These are phyloP conservation scores for Rhodotorula toruloides DNA, from an alignment of 768 basidiomycete species.

Conservation along the genomic window DNA sequence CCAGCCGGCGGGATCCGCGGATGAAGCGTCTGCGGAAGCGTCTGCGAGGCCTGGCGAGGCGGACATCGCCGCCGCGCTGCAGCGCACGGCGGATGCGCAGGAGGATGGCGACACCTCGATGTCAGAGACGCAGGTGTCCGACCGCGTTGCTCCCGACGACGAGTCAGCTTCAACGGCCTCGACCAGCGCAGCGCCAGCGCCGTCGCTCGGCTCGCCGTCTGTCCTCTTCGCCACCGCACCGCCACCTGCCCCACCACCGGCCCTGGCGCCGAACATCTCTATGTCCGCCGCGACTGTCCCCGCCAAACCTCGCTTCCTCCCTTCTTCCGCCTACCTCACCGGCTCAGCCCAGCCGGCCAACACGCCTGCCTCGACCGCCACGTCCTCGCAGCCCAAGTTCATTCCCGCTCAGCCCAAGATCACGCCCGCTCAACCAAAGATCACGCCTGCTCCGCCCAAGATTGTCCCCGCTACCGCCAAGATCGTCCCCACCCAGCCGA, in stretches of 20 bases:
- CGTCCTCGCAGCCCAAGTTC: not conserved
- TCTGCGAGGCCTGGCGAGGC: too few relatives aligned
- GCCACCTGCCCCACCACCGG: not conserved
- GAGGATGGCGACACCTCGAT: too few relatives aligned
- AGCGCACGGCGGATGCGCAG: too few relatives aligned
- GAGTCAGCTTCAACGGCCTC: too few relatives aligned
- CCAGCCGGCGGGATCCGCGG: too few relatives aligned
- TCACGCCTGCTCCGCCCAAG: not conserved
- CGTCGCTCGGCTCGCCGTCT: too few relatives aligned
- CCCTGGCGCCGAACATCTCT: not conserved
- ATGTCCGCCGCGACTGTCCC: not conserved
- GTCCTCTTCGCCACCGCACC: not conserved
- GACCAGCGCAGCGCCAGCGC: too few relatives aligned
- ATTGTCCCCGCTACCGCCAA: not conserved
- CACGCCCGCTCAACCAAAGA: not conserved
- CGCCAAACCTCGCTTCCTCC: not conserved
- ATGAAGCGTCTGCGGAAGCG: too few relatives aligned
- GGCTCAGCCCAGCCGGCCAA: not conserved
- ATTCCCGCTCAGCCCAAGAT: not conserved
- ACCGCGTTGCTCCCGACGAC: too few relatives aligned
- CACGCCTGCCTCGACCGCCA: not conserved
- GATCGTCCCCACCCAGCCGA: not conserved
- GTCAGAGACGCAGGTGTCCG: too few relatives aligned
- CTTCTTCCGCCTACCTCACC: conserved; percentile 4
- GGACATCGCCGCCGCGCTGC: too few relatives aligned